Evolutionary conservation across 352 stramenopile species (phyloP), one percentile per base, ranked within the genome.

Genomic region (Plasmopara viticola): DNA sequence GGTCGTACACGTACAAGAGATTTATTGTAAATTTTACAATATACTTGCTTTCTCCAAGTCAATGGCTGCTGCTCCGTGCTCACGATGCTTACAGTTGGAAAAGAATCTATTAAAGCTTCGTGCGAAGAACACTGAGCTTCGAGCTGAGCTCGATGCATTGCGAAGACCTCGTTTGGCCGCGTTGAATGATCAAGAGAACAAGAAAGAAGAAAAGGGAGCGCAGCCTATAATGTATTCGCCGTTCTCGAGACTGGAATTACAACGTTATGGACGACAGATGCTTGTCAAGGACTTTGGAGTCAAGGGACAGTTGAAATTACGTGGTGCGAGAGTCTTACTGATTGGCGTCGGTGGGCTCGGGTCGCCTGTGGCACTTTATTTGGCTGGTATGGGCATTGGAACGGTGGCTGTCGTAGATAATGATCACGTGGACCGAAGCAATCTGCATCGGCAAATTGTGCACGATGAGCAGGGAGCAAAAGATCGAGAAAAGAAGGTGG

Each of bases 381-480:
- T 99, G 18, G 90, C 93, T 8, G 90, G 81, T 8, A 96, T 96
- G 66, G 97, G 96, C 3, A 77, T 99, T 5, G 95, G 93, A 5
- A 69, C 70, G 29, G 71, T 99, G n/a, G 84, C 72, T 4, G 61
- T 99, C 31, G 86, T 98, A 4, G 97, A 99, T 66, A 81, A 91
- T 58, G 97, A 99, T 69, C 40, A 49, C 53, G 95, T 99, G 18
- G 95, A 99, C 46, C 71, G 82, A 38, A 97, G 81, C 47, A 99
- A 99, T 71, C 68, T 99, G 51, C 97, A 99, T 64, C 78, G 95
- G 6, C 97, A 99, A 68, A 76, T 98, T 46, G 78, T 98, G 20
- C 95, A 98, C 61, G 86, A 85, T 50, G 81, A 96, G 51, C 53
- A 56, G 1, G 75, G 86, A 42, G 62, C 94, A 0, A 78, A 78